Evolutionary conservation across 306 rosid species (phyloP), one percentile per base, ranked within the genome.

Genomic region (Senna tora): DNA sequence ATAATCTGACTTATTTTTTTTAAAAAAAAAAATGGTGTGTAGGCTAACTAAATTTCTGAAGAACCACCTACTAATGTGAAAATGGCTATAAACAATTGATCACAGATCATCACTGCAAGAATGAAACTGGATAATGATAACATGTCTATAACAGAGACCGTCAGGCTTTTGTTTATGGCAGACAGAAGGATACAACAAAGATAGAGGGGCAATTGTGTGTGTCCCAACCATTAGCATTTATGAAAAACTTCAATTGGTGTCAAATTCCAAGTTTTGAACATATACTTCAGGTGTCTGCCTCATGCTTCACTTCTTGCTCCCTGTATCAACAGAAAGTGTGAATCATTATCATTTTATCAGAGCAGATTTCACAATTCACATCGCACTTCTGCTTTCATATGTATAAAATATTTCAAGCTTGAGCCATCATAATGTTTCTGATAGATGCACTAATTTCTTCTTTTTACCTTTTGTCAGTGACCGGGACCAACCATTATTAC

Each of bases 131-230:
- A n/a, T n/a, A n/a, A 43, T 43, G 47, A 42, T 56, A 55, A 6
- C 33, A 46, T 17, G 38, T n/a, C 17, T 2, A 9, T 25, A 38
- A 3, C 61, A 22, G 11, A 53, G 22, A 74, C 10, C 28, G 71
- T 76, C 55, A 69, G 53, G 67, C 78, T 57, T 56, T 56, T 59
- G 38, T 60, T 58, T 66, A 61, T 62, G 65, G 15, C 65, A 67
- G 55, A 21, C 21, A 66, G 42, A 52, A 53, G 47, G 62, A 57
- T 25, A 25, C 30, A 25, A 25, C 30, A 3, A 25, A 46, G 56
- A 65, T 6, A 33, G 67, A 73, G 53, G 69, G 42, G 46, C 69
- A 62, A 73, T 68, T 74, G 72, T 36, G 67, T 74, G 72, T 36
- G 67, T 73, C 81, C 43, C 0, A 52, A 34, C 36, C 7, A 36